Conservation (phyloP, 2,329 filamentous ascomycete genomes). For the Rhynchosporium agropyri region DNA sequence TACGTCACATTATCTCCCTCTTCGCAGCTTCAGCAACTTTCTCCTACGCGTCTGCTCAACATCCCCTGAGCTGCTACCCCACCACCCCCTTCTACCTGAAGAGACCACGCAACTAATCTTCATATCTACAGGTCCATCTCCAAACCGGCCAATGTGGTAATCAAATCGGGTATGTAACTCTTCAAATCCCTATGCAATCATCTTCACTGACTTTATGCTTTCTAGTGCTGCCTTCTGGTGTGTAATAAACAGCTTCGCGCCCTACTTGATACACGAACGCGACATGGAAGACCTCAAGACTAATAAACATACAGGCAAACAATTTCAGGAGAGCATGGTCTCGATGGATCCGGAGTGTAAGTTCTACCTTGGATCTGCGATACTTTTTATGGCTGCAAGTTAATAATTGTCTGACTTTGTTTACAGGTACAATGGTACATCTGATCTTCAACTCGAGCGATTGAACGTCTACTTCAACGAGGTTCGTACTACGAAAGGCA, state of each 20-base stretch:
- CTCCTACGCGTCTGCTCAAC: slow-evolving; percentile 46
- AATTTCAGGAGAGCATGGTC: slow-evolving; percentile 90
- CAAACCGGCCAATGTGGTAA: slow-evolving; percentile 99
- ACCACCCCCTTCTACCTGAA: slow-evolving; percentile 41
- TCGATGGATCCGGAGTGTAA: slow-evolving; percentile 95
- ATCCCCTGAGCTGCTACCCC: slow-evolving; percentile 44
- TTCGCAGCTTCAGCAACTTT: slow-evolving; percentile 16
- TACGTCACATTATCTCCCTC: slow-evolving; percentile 49
- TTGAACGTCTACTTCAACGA: slow-evolving; percentile 99
- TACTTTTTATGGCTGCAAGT: slow-evolving; percentile 6
- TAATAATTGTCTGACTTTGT: slow-evolving; percentile 39
- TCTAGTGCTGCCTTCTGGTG: slow-evolving; percentile 97
- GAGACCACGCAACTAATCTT: slow-evolving; percentile 57
- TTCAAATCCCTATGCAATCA: background rate
- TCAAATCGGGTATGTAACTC: slow-evolving; percentile 89
- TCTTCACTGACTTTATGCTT: background rate
- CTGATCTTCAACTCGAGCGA: slow-evolving; percentile 98
- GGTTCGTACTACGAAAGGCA: slow-evolving; percentile 48
- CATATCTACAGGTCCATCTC: slow-evolving; percentile 81
- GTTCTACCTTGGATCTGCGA: slow-evolving; percentile 45
- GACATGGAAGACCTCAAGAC: slow-evolving; percentile 40
- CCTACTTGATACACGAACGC: slow-evolving; percentile 31
- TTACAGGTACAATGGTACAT: slow-evolving; percentile 89
- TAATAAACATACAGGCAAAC: slow-evolving; percentile 64
- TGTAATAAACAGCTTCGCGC: slow-evolving; percentile 43